Base-by-base conservation (phyloP, 345 rosid genomes). In the Carallia pectinifolia region DNA sequence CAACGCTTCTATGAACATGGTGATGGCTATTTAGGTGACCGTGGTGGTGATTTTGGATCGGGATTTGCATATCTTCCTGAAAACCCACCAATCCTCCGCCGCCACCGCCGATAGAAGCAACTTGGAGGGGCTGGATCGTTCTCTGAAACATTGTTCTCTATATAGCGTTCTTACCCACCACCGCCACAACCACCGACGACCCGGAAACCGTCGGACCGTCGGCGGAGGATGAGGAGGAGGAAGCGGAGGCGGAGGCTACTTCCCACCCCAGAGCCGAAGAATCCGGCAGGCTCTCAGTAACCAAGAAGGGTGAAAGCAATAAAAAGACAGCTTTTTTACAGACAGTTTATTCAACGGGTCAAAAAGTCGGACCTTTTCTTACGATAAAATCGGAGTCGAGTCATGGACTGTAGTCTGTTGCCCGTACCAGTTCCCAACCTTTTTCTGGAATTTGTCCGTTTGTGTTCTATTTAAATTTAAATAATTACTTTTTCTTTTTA, bases 71-170 rank as follows among this genome's bases (percentile, higher is more conserved):
- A 40, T 69, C 59, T 61, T 69, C 72, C 58, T 68, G 56, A 17
- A 27, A 62, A 30, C 65, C 64, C 50, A 61, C 19, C 36, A 47
- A 59, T 40, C 72, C 72, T 7, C 47, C 44, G 12, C 17, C 52
- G 48, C 44, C 44, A 4, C 62, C 71, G 38, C 29, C 48, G 27
- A 56, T 27, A 19, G 37, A 38, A 60, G 65, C 72, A 29, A 44
- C 65, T 29, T 47, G 65, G 50, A 59, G 36, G 44, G 72, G 65
- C 6, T 69, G 72, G 52, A 69, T 69, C 48, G 59, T 27, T 38
- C 72, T 61, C 66, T 61, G 72, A 19, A 60, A 69, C 72, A 69
- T 69, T 4, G 30, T 40, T 3, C 59, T 55, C 31, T 55, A n/a
- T 18, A 9, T 6, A 5, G 29, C 19, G 15, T 33, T 27, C 17